Evolutionary conservation across 495 filamentous ascomycete species (phyloP).

Genomic region (Aspergillus heteromorphus): DNA sequence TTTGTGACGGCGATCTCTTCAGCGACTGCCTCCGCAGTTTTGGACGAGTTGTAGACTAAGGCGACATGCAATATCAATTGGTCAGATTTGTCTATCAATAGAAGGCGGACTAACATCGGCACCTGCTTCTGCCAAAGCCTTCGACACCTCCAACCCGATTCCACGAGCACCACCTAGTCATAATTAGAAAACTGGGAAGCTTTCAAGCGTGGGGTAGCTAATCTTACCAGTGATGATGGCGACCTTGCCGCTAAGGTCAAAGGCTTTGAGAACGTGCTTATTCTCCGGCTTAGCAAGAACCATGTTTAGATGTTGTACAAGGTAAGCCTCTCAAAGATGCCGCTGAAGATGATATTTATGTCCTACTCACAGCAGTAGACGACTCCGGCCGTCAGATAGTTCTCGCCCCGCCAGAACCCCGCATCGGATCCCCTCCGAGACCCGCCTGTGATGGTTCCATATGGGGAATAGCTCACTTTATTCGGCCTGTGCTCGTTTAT

Average conservation of each 20-base stretch:
- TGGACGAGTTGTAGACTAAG: conserved; percentile 54
- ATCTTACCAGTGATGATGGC: conserved; percentile 27
- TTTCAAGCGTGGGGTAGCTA: not conserved
- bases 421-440: not conserved
- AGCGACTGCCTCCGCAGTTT: conserved; percentile 58
- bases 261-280: conserved; percentile 31
- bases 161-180: conserved; percentile 62
- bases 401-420: not conserved
- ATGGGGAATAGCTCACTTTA: not conserved
- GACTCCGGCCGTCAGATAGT: not conserved
- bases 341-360: too few relatives aligned
- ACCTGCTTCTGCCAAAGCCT: conserved; percentile 70
- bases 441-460: not conserved
- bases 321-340: not conserved
- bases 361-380: not conserved
- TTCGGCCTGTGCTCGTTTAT: too few relatives aligned
- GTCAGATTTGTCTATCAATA: not conserved
- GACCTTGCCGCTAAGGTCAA: conserved; percentile 34
- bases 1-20: conserved; percentile 66
- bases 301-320: conserved; percentile 16
- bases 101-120: conserved; percentile 48
- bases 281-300: conserved; percentile 34
- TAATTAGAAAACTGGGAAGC: not conserved
- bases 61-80: conserved; percentile 39
- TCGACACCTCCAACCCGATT: conserved; percentile 71